phyloP scores from a whole-genome alignment of 148 eudicot genomes.

The Euryodendron excelsum region DNA sequence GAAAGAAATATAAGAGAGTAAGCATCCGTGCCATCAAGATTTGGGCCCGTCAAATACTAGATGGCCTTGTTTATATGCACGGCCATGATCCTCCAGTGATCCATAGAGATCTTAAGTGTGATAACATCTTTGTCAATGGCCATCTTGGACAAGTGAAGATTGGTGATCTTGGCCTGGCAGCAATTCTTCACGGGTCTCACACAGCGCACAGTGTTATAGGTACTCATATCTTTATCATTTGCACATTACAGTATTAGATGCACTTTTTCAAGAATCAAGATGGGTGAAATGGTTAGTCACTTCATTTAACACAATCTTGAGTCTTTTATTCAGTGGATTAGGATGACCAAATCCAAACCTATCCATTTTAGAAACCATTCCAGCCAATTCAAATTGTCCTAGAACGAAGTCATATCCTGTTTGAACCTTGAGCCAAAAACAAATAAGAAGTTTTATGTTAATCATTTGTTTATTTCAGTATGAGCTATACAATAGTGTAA shows the following conservation, averaged over 20 bases:
- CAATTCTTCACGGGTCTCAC: conserved; percentile 35
- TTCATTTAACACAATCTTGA: not conserved
- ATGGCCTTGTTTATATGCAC: conserved; percentile 55
- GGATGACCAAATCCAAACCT: not conserved
- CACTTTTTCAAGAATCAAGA: not conserved
- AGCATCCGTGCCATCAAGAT: conserved; percentile 47
- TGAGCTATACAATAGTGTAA: not conserved
- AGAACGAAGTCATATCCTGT: not conserved
- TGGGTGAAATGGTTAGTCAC: not conserved
- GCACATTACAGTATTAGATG: not conserved
- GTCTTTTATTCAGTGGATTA: not conserved
- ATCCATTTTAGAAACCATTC: not conserved
- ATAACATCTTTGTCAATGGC: conserved; percentile 63
- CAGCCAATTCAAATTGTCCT: not conserved
- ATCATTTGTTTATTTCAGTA: not conserved
- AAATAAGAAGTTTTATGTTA: not conserved
- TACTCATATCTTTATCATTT: conserved; percentile 5
- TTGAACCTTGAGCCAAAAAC: conserved; percentile 7
- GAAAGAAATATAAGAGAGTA: conserved; percentile 43
- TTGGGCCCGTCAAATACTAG: conserved; percentile 59
- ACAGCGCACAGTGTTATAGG: conserved; percentile 53
- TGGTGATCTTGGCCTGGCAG: conserved; percentile 66
- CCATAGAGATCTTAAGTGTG: conserved; percentile 57
- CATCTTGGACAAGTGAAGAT: conserved; percentile 67
- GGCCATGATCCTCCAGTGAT: conserved; percentile 55